Evolutionary conservation across 345 rosid species (phyloP).

Genomic region (Sapria himalayana): DNA sequence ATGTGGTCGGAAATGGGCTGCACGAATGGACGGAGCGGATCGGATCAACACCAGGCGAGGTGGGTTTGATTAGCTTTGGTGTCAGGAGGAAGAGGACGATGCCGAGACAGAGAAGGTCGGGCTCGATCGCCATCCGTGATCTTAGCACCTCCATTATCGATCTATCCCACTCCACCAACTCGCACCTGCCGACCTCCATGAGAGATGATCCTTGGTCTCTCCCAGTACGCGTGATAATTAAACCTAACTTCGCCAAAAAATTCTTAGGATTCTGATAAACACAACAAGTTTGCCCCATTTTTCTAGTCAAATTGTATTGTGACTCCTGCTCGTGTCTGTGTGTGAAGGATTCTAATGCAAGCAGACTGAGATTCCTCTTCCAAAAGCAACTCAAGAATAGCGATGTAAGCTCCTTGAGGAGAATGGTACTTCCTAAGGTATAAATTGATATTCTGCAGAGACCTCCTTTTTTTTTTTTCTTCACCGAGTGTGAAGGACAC

Average conservation of each 20-base stretch:
- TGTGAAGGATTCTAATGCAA: conserved; percentile 44
- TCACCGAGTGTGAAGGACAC: too few relatives aligned
- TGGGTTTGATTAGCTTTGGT: conserved; percentile 28
- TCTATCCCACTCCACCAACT: conserved; percentile 8
- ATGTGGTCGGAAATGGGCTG: conserved; percentile 11
- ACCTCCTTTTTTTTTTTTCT: too few relatives aligned
- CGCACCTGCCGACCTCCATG: conserved; percentile 29
- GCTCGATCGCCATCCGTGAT: conserved; percentile 30
- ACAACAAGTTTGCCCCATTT: neutral
- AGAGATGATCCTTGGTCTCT: conserved; percentile 6
- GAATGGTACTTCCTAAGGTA: conserved; percentile 97
- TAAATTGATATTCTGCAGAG: too few relatives aligned
- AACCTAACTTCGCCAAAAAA: neutral
- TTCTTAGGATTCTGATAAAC: neutral
- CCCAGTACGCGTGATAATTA: conserved; percentile 51
- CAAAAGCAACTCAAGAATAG: conserved; percentile 90
- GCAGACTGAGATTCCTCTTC: conserved; percentile 57
- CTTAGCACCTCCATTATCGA: neutral
- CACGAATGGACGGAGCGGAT: conserved; percentile 16
- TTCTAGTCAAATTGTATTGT: neutral
- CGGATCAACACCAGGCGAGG: conserved; percentile 23
- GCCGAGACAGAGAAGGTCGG: conserved; percentile 68
- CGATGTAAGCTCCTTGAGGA: conserved; percentile 73
- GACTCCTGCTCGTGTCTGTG: conserved; percentile 4
- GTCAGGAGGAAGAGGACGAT: conserved; percentile 65